phyloP scores from a whole-genome alignment of 495 filamentous ascomycete species.

The Bryoglossum gracile region DNA sequence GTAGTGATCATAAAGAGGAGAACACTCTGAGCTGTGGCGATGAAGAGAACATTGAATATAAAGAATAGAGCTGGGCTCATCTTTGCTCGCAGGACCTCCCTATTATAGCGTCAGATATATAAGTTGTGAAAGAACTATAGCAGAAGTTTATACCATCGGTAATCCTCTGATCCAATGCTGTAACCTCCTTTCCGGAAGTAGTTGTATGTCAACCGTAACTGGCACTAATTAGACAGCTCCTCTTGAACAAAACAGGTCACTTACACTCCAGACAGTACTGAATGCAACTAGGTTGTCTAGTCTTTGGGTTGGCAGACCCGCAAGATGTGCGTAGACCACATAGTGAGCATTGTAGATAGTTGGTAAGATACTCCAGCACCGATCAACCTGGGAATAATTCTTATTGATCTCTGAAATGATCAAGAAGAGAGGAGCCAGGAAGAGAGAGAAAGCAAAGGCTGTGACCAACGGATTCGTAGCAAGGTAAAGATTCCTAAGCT shows the following conservation, averaged over 20 bases:
- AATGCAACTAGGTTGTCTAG: conserved; percentile 69
- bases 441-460: conserved; percentile 63
- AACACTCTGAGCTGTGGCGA: conserved; percentile 75
- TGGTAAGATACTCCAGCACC: conserved; percentile 84
- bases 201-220: conserved; percentile 84
- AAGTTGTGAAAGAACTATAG: neutral
- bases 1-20: conserved; percentile 67
- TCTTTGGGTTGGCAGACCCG: conserved; percentile 61
- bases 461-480: conserved; percentile 81
- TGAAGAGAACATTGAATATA: conserved; percentile 82
- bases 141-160: conserved; percentile 60
- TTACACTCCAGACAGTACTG: conserved; percentile 74
- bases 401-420: conserved; percentile 72
- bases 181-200: conserved; percentile 98
- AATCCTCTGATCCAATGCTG: conserved; percentile 80
- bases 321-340: conserved; percentile 65
- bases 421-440: conserved; percentile 61
- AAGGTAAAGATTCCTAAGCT: conserved; percentile 60
- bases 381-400: conserved; percentile 93
- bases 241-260: conserved; percentile 28
- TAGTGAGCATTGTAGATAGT: conserved; percentile 87
- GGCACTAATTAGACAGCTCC: neutral
- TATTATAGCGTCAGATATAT: neutral
- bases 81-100: conserved; percentile 20
- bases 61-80: conserved; percentile 53